phyloP scores from a whole-genome alignment of 306 rosid species.

The Argentina anserina region DNA sequence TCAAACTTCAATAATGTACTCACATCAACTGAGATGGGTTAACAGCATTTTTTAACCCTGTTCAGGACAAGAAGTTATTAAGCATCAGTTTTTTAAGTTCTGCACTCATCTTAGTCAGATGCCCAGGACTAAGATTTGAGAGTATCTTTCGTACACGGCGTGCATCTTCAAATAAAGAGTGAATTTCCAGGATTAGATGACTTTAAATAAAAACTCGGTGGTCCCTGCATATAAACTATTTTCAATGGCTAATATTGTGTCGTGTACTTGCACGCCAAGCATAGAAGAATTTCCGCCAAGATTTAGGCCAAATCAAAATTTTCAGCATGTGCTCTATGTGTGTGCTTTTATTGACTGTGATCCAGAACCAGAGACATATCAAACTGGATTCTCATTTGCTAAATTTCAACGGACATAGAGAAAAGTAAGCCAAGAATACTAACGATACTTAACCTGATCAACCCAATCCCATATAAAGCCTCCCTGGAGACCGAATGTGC shows the following conservation, averaged over 20 bases:
- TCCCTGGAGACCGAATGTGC: conserved; percentile 95
- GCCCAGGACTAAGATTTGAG: background rate
- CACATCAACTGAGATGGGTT: background rate
- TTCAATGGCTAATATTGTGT: too few relatives aligned
- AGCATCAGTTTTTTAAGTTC: background rate
- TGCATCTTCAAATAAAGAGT: too few relatives aligned
- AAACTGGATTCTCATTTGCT: background rate
- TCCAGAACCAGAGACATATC: background rate
- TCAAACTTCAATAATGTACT: background rate
- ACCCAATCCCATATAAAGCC: conserved; percentile 99
- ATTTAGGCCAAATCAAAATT: background rate
- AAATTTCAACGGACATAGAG: background rate
- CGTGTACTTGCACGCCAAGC: too few relatives aligned
- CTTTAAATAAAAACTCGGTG: too few relatives aligned
- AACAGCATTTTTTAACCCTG: background rate
- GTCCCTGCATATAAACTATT: too few relatives aligned
- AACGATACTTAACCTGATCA: conserved; percentile 58
- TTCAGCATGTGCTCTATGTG: background rate
- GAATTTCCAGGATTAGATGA: too few relatives aligned
- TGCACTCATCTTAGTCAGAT: background rate
- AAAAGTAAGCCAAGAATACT: conserved; percentile 3
- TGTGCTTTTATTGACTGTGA: background rate
- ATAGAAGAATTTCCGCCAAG: too few relatives aligned
- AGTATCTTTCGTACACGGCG: too few relatives aligned
- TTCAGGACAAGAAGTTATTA: background rate